Base-by-base conservation (phyloP, 306 rosid genomes). In the Quercus cerris region DNA sequence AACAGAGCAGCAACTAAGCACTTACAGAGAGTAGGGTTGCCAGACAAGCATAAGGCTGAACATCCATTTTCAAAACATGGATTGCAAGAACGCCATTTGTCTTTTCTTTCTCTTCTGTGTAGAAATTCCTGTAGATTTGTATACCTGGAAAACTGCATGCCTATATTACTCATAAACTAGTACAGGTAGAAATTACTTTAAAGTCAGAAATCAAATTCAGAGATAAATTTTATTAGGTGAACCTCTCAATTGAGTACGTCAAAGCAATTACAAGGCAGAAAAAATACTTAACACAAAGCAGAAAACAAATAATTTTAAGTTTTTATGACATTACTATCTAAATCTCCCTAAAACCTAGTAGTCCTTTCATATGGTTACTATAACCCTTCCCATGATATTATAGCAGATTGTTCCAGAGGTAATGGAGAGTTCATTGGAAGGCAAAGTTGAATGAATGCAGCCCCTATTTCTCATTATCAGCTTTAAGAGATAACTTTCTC, bases 11-110 rank as follows among this genome's bases (percentile, higher is more conserved):
- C 71, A 79, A 81, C 74, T 51, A 75, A 77, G 25, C 52, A 85
- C 97, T 79, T 62, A 94, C 97, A 33, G 85, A 80, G 74, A 94
- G 77, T 71, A 90, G 77, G 77, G 74, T 57, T 76, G 94, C 91
- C 82, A 94, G 74, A 59, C 78, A 85, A 57, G 77, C 52, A 74
- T 77, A 84, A 28, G 98, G 98, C 85, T 94, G 97, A 77, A 69
- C 33, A 54, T 86, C 71, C 23, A 72, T 75, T 85, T 86, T 89
- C 78, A 92, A 87, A 71, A 91, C 70, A 79, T 52, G 52, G 44
- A 91, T 85, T 38, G 95, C 97, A 56, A 94, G 90, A 52, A 89
- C 91, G 28, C 95, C 93, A 84, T 83, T 83, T 79, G n/a, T 30
- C 76, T 13, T 77, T 82, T 90, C 97, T 84, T 73, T 63, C 74